Conservation (phyloP, 148 eudicot genomes). For the Beta vulgaris region DNA sequence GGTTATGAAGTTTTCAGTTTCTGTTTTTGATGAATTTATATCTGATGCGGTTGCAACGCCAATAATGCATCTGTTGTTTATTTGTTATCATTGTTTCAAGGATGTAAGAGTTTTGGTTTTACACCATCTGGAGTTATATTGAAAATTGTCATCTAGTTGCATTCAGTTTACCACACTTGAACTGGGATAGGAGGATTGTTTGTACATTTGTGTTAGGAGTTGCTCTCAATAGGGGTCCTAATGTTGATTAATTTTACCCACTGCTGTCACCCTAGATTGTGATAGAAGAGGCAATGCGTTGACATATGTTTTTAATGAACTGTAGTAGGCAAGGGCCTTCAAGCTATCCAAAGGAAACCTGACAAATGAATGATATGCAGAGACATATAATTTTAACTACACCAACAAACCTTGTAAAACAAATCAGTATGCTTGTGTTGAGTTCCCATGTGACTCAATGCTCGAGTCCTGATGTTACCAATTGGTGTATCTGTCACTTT, state of each 20-base stretch:
- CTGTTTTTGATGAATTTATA: not conserved
- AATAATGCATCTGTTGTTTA: not conserved
- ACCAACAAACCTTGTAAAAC: not conserved
- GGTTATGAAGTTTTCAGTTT: not conserved
- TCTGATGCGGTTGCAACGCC: not conserved
- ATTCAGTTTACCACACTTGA: not conserved
- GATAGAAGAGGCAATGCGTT: not conserved
- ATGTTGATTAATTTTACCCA: not conserved
- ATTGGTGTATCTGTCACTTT: not conserved
- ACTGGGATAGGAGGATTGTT: not conserved
- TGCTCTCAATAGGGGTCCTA: not conserved
- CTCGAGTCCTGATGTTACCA: not conserved
- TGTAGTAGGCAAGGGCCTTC: not conserved
- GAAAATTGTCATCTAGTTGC: not conserved
- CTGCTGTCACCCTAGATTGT: not conserved
- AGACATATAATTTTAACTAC: no score
- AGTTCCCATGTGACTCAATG: not conserved
- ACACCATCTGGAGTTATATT: not conserved
- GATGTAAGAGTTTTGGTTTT: not conserved
- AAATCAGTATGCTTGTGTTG: conserved; percentile 1
- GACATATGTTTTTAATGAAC: not conserved
- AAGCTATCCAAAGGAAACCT: not conserved
- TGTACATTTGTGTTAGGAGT: not conserved
- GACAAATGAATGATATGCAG: no score
- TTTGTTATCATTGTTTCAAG: not conserved